A percentile compares a stretch with the other conserved stretches of the same genome.
These are phyloP conservation scores for Leccinum ponderosum DNA, from an alignment of 1,284 basidiomycete genomes.

Conservation along the genomic window DNA sequence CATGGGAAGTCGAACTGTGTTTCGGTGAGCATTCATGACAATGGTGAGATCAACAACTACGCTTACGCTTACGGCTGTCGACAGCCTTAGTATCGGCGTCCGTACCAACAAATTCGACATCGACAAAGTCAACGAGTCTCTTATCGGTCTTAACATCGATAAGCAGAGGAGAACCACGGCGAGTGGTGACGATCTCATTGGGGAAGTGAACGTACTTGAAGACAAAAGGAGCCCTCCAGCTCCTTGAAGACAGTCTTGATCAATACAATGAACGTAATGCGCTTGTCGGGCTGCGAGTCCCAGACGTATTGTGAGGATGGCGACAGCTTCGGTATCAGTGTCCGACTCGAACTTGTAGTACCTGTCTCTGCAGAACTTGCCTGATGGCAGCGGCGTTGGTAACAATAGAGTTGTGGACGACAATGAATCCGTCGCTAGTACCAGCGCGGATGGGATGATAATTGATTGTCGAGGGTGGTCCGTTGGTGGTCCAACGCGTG, in stretches of 20 bases:
- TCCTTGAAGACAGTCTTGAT: slow-evolving; percentile 98
- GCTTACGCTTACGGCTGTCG: slow-evolving; percentile 54
- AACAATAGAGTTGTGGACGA: slow-evolving; percentile 93
- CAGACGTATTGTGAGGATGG: slow-evolving; percentile 94
- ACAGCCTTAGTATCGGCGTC: slow-evolving; percentile 60
- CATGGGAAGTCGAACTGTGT: slow-evolving; percentile 49
- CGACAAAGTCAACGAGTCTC: slow-evolving; percentile 99
- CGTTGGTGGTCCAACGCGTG: too few relatives aligned
- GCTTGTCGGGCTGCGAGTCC: slow-evolving; percentile 90
- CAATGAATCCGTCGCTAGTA: too few relatives aligned
- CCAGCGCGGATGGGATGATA: too few relatives aligned
- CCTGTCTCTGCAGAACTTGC: slow-evolving; percentile 93
- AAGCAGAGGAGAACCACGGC: slow-evolving; percentile 95
- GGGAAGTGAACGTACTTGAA: slow-evolving; percentile 99
- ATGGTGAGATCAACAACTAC: not conserved
- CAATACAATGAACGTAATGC: slow-evolving; percentile 87
- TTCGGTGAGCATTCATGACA: slow-evolving; percentile 15
- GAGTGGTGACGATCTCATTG: slow-evolving; percentile 93
- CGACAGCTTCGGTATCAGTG: slow-evolving; percentile 98
- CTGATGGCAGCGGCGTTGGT: slow-evolving; percentile 93
- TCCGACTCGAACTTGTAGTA: slow-evolving; percentile 90
- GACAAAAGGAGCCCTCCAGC: slow-evolving; percentile 98
- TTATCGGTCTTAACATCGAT: slow-evolving; percentile 99
- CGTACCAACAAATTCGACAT: slow-evolving; percentile 89
- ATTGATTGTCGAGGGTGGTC: too few relatives aligned